Evolutionary conservation across 352 stramenopile genomes (phyloP), one percentile per base, ranked within the genome.

Genomic region (Globisporangium irregulare): DNA sequence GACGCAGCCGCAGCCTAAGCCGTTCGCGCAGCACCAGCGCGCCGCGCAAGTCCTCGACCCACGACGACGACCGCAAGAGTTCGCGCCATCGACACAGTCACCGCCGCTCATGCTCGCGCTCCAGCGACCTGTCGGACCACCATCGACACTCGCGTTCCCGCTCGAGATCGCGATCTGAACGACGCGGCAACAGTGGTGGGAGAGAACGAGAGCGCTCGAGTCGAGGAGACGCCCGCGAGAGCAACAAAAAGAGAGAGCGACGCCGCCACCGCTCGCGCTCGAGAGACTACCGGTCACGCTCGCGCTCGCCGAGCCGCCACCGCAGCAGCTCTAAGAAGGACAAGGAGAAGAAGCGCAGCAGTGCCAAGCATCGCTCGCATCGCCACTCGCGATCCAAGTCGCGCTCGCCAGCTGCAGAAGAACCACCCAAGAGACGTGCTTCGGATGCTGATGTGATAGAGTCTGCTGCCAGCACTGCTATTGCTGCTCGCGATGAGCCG

Each of bases 91-190:
- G 69, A 43, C 77, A 72, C 29, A 69, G 59, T 3, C 67, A 69
- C 9, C 36, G 43, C 15, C 71, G 62, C n/a, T 73, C 67, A 46
- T 69, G 72, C 3, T 77, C 71, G 24, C 70, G 72, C 12, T 86
- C 56, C 5, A 54, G 43, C 20, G 50, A 66, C 15, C 73, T 70
- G 63, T 81, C 73, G 22, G 79, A 74, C 7, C 73, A 51, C 56
- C 60, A 59, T 8, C 29, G 36, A 3, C 32, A 38, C 50, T 55
- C 50, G 50, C 50, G 50, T 27, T 79, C 78, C 3, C 71, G 75
- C 36, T 82, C 75, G 32, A 66, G 79, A 59, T 87, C 78, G 61
- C 74, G 78, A 15, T 87, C 78, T 27, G 59, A 59, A 59, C 59
- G 54, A 20, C 59, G 59, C 46, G 20, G 62, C 14, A 12, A 48